Base-by-base conservation (phyloP, 495 filamentous ascomycete genomes). In the Trichodelitschia bisporula region DNA sequence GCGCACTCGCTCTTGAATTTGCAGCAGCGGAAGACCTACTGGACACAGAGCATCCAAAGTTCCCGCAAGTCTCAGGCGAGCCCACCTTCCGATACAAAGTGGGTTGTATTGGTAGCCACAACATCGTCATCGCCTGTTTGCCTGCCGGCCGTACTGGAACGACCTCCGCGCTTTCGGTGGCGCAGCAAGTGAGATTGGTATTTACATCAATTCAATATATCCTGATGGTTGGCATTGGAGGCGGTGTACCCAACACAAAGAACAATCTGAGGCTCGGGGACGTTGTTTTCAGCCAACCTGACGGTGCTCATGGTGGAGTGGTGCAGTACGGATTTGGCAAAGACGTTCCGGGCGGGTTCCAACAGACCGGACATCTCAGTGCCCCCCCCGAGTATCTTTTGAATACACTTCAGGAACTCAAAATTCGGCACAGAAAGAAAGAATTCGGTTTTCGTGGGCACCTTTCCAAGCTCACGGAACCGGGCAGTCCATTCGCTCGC, bases 211-310 rank as follows among this genome's bases (percentile, higher is more conserved):
- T 63, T 13, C 34, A 47, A 14, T 37, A 57, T 30, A 35, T 47
- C 18, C 41, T 64, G 15, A 55, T 63, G 41, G 57, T 66, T 3
- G 58, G 57, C 12, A 58, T 60, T 19, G 56, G 49, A 4, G 55
- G 53, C 13, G 56, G 54, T 2, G 43, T 47, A 3, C 51, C 56
- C 5, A 49, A 30, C 19, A n/a, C 11, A 5, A 35, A 42, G 12
- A 35, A 44, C 28, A 43, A 56, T 35, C 49, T 62, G 4, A 48
- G 49, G 5, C 49, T 61, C 4, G 58, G 58, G 12, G 57, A 59
- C 35, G 37, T 59, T 19, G 53, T 56, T 3, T 43, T 59, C 16
- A 47, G 55, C 30, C 19, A 38, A 10, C 46, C 50, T 2, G n/a
- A 29, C 3, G 23, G 33, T 16, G 20, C 3, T 5, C 36, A 36